A percentile compares a stretch with the other conserved stretches of the same genome.
Conservation (phyloP, 345 rosid species). For the Geranium brycei region DNA sequence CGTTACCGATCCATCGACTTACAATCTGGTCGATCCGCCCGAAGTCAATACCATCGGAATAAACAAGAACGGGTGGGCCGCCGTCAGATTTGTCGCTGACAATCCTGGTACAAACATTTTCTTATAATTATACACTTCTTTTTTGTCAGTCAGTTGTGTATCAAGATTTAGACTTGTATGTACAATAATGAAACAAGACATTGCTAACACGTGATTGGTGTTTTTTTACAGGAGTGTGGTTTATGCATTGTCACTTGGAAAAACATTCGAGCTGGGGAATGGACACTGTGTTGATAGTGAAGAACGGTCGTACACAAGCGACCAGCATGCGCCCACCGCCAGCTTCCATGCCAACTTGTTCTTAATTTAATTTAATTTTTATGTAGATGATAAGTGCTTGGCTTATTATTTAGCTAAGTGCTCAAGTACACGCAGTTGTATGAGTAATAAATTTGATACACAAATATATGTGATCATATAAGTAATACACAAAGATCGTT, state of each 20-base stretch:
- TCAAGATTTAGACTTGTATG: too few relatives aligned
- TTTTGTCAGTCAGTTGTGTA: too few relatives aligned
- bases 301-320: not conserved
- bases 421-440: too few relatives aligned
- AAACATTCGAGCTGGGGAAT: constrained; percentile 12
- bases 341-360: constrained; percentile 8
- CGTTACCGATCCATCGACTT: constrained; percentile 12
- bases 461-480: too few relatives aligned
- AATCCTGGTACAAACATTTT: constrained; percentile 19
- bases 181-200: too few relatives aligned
- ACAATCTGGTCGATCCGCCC: constrained; percentile 29
- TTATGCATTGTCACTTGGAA: constrained; percentile 10
- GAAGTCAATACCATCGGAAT: constrained; percentile 20
- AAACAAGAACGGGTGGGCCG: constrained; percentile 22
- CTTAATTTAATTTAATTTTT: not conserved
- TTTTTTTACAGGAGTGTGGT: constrained; percentile 2
- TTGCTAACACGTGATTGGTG: not conserved
- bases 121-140: too few relatives aligned
- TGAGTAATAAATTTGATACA: too few relatives aligned
- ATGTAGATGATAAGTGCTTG: too few relatives aligned
- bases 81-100: constrained; percentile 21
- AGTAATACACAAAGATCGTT: too few relatives aligned
- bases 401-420: too few relatives aligned
- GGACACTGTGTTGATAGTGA: constrained; percentile 9
- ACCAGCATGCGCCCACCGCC: constrained; percentile 9